Evolutionary conservation across 2,329 filamentous ascomycete species (phyloP), one percentile per base, ranked within the genome.

Genomic region (Monosporascus sp.): DNA sequence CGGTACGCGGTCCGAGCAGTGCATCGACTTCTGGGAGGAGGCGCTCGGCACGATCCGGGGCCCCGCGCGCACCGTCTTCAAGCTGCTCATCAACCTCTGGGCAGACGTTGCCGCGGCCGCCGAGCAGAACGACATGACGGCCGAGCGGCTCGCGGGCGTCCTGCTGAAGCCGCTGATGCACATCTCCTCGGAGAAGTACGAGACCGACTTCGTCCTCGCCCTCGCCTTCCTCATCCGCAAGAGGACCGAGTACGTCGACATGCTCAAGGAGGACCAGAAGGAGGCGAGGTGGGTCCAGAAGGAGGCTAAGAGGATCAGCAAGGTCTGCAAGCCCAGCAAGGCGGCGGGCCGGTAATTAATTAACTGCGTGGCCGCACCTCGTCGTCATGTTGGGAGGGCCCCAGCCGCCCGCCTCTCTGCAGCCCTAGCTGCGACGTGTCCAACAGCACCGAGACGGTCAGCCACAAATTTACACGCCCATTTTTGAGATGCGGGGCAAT

Each of bases 1-100:
- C 48, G 63, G 63, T 16, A 65, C 63, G 44, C 66, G 72, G 17
- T 59, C 70, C 5, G 74, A 76, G 53, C 68, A 71, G 59, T 73
- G 73, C 52, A 71, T 76, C 45, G 73, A 76, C 55, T 76, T 76
- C 51, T 76, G 74, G 74, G 73, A 76, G 54, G 74, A 76, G 62
- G 73, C 74, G 7, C 61, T 76, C 6, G 66, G 66, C 24, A 71
- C 72, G 1, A 63, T 76, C 9, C 66, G 68, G 14, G 73, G 73
- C 1, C 65, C 69, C 1, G 64, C 64, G 5, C 66, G 72, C 40
- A 68, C 62, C 48, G 53, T 76, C 34, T 68, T 76, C 57, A 76
- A 76, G 62, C 60, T 76, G 53, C 61, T 76, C 59, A 62, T 76
- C 26, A 74, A 73, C 51, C 61, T 76, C 17, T 76, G 73, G 73